Base-by-base conservation (phyloP, 2,329 filamentous ascomycete species). In the Arthrobotrys musiformis region DNA sequence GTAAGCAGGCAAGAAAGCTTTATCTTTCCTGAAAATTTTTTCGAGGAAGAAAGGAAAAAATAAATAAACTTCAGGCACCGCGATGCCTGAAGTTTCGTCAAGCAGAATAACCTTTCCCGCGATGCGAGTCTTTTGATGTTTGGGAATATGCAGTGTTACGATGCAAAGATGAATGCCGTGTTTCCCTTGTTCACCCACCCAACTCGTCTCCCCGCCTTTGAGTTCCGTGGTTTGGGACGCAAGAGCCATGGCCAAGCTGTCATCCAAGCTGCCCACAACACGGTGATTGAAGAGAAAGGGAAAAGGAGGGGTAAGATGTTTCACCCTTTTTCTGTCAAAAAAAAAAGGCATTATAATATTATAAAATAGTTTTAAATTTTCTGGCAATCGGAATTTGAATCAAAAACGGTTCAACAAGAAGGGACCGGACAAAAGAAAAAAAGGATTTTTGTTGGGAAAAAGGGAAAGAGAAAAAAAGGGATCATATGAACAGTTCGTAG, bases 111-210 rank as follows among this genome's bases (percentile, higher is more conserved):
- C n/a, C n/a, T n/a, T n/a, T 13, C 33, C 19, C 30, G 33, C 19
- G 54, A 40, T 58, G 54, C 30, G 11, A 17, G 54, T 50, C 1
- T 13, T 48, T 22, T 17, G 9, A 56, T 56, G 54, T 58, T 58
- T 40, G 54, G 54, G 33, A 40, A 58, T 40, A 58, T 58, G 54
- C 33, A 58, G 54, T 58, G 54, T 58, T 40, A 58, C 54, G 30
- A 37, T 58, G 30, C 54, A 58, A 33, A 17, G 15, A 33, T 13
- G 22, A 37, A 58, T 58, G 54, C 54, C 54, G 30, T 37, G 54
- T 35, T 30, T 28, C 28, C 24, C 15, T 56, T 58, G 19, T 40
- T 19, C 19, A 2, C n/a, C 19, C 40, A 7, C 40, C 19, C 37
- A n/a, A 11, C 28, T 46, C n/a, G 7, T 5, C 30, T 15, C 52